Conservation (phyloP, 169 alveolate genomes). For the Cyclospora cayetanensis region DNA sequence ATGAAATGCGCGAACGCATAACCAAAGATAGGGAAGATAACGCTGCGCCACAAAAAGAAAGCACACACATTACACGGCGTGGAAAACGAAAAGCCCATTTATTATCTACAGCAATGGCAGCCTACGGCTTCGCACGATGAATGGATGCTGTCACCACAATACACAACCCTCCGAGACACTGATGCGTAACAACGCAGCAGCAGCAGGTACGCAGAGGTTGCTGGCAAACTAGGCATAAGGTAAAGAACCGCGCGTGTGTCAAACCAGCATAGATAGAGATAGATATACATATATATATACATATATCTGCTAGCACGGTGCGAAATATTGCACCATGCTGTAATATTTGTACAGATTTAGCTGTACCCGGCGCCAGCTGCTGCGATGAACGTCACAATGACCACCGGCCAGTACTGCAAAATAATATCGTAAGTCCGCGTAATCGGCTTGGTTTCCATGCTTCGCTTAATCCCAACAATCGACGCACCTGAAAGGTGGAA, state of each 20-base stretch:
- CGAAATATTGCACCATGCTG: too few species aligned
- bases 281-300: too few species aligned
- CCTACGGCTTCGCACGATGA: too few species aligned
- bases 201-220: not conserved
- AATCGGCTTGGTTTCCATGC: not conserved
- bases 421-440: not conserved
- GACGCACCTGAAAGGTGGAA: not conserved
- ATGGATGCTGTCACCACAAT: not conserved
- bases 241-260: not conserved
- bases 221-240: too few species aligned
- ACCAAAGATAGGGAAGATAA: slow-evolving; percentile 53
- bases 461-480: not conserved
- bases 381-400: not conserved
- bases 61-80: not conserved
- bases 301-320: too few species aligned
- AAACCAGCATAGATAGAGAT: not conserved
- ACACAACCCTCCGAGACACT: not conserved
- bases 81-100: too few species aligned
- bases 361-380: slow-evolving; percentile 26
- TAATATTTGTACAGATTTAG: too few species aligned
- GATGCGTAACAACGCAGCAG: not conserved
- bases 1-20: slow-evolving; percentile 33
- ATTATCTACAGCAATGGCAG: too few species aligned
- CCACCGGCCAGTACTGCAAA: slow-evolving; percentile 22
- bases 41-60: not conserved